These are phyloP conservation scores for Paraurostyla sp. DNA, from an alignment of 73 alveolate species.

Conservation along the genomic window DNA sequence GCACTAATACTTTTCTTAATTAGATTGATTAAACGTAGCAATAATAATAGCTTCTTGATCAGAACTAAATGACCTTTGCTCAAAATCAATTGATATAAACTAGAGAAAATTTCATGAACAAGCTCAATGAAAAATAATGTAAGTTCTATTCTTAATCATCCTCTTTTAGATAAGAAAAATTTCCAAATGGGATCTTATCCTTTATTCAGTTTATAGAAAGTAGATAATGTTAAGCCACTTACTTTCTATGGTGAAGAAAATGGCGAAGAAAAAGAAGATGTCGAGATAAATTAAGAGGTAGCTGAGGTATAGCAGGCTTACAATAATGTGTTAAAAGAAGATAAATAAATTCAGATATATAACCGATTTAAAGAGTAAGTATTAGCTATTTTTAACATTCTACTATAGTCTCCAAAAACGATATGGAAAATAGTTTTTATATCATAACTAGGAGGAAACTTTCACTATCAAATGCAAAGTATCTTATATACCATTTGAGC, in stretches of 20 bases:
- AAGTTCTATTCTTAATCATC: not conserved
- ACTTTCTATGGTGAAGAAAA: constrained; percentile 50
- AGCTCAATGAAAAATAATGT: constrained; percentile 36
- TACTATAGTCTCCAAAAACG: constrained; percentile 3
- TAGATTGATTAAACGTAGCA: constrained; percentile 8
- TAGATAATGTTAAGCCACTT: not conserved
- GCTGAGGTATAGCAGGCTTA: constrained; percentile 53
- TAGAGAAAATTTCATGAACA: constrained; percentile 41
- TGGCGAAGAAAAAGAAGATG: not conserved
- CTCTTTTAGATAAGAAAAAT: constrained; percentile 14
- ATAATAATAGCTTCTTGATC: not conserved
- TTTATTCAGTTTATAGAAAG: constrained; percentile 5
- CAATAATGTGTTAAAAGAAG: constrained; percentile 20
- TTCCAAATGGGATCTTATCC: constrained; percentile 42
- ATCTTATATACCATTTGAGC: constrained; percentile 69
- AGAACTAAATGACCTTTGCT: constrained; percentile 31
- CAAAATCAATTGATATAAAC: constrained; percentile 1
- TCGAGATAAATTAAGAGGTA: constrained; percentile 44
- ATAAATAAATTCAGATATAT: not conserved
- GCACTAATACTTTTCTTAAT: not conserved
- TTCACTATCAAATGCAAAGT: constrained; percentile 39
- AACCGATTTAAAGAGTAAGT: constrained; percentile 53
- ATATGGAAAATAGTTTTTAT: constrained; percentile 13
- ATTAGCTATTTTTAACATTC: not conserved
- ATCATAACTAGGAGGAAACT: not conserved